Percentiles rank a stretch among this genome's conserved stretches.
These are phyloP conservation scores for Mimosa pudica DNA, from an alignment of 306 rosid genomes.

Conservation along the genomic window DNA sequence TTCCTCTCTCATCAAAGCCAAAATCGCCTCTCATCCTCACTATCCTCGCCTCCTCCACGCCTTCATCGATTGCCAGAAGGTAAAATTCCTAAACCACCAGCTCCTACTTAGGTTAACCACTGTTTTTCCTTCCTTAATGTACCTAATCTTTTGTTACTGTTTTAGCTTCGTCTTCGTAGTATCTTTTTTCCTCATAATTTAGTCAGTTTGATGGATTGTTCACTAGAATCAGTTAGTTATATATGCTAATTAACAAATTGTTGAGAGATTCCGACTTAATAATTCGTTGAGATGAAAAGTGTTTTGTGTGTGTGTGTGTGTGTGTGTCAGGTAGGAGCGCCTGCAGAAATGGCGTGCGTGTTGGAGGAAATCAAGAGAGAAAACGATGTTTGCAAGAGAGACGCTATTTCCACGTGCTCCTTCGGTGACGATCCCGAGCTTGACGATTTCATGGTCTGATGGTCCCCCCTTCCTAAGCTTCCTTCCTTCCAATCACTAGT, in stretches of 20 bases:
- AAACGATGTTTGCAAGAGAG: conserved; percentile 56
- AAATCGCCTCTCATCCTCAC: conserved; percentile 76
- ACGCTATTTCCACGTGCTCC: conserved; percentile 65
- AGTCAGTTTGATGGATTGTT: neutral
- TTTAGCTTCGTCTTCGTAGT: neutral
- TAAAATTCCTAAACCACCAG: conserved; percentile 4
- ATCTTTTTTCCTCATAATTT: neutral
- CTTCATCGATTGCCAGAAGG: conserved; percentile 89
- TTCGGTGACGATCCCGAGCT: conserved; percentile 92
- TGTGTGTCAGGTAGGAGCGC: conserved; percentile 71
- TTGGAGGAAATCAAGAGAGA: conserved; percentile 73
- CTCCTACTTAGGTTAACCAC: neutral
- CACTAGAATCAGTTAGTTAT: too few species aligned
- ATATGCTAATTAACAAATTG: neutral
- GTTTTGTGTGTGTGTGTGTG: neutral
- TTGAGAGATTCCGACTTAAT: too few species aligned
- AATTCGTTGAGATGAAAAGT: neutral
- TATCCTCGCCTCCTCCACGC: conserved; percentile 82
- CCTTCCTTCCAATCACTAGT: neutral
- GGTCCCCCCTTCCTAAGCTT: conserved; percentile 36
- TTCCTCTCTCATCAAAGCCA: conserved; percentile 58
- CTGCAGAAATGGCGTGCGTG: conserved; percentile 68
- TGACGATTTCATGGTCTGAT: conserved; percentile 80
- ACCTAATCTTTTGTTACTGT: too few species aligned
- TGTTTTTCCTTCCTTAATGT: neutral